Percentiles rank a stretch among this genome's conserved stretches.
These are phyloP conservation scores for Hypoxylon sp. DNA, from an alignment of 2,329 filamentous ascomycete species.

Conservation along the genomic window DNA sequence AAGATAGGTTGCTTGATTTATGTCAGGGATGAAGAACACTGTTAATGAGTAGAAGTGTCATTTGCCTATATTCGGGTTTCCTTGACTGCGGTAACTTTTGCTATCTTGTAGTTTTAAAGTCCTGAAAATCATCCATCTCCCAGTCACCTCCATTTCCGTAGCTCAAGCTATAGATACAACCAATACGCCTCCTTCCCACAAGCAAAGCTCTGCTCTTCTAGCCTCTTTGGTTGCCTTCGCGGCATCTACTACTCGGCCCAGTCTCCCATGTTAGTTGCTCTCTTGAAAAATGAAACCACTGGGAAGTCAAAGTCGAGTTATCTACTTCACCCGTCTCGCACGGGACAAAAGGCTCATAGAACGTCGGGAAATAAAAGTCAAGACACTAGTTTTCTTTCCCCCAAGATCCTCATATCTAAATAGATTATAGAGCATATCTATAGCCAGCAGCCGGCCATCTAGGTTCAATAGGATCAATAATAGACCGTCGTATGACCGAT, in stretches of 20 bases:
- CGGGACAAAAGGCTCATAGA: background rate
- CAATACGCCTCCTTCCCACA: background rate
- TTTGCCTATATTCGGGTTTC: background rate
- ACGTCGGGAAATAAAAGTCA: background rate
- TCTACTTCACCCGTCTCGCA: background rate
- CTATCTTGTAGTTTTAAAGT: background rate
- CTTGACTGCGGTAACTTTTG: background rate
- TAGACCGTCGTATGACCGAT: too few species aligned
- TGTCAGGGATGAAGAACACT: conserved; percentile 14
- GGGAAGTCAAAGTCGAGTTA: background rate
- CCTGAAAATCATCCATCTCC: background rate
- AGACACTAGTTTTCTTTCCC: too few species aligned
- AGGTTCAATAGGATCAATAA: too few species aligned
- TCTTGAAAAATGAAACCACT: background rate
- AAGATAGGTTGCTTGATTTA: conserved; percentile 5
- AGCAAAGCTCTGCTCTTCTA: background rate
- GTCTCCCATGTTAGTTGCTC: background rate
- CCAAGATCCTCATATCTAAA: too few species aligned
- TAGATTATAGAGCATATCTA: too few species aligned
- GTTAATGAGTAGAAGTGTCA: conserved; percentile 6
- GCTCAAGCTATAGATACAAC: background rate
- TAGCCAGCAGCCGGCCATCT: too few species aligned
- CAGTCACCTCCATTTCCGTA: background rate
- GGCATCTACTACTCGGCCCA: background rate
- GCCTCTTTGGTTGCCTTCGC: background rate